A percentile compares a stretch with the other conserved stretches of the same genome.
Evolutionary conservation across 352 stramenopile genomes (phyloP).

Genomic region (Discostella stelligera): DNA sequence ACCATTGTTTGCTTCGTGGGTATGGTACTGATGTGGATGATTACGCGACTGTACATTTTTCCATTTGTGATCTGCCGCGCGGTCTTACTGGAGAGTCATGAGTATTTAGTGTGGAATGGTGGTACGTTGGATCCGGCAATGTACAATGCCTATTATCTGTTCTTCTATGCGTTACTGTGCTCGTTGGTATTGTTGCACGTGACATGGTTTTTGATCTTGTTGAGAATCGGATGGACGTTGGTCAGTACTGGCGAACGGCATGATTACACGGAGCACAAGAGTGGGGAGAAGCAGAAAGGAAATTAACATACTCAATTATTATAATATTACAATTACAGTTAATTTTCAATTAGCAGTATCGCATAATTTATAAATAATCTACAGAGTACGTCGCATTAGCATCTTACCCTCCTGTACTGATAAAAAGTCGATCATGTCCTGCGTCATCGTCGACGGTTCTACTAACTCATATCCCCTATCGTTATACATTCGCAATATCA

Average conservation of each 20-base stretch:
- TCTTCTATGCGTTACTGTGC: constrained; percentile 67
- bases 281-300: constrained; percentile 57
- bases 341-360: too few relatives aligned
- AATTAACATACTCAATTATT: neutral
- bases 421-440: neutral
- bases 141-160: constrained; percentile 52
- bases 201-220: constrained; percentile 78
- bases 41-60: constrained; percentile 68
- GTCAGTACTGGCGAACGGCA: constrained; percentile 72
- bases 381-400: neutral
- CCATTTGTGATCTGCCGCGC: constrained; percentile 75
- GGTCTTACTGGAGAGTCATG: constrained; percentile 58
- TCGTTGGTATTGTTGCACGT: constrained; percentile 74
- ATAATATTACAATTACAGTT: neutral
- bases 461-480: constrained; percentile 5
- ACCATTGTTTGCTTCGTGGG: constrained; percentile 71
- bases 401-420: neutral
- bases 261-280: constrained; percentile 80
- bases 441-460: neutral
- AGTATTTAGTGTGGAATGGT: constrained; percentile 45
- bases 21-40: constrained; percentile 75
- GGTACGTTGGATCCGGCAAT: constrained; percentile 51
- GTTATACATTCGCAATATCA: constrained; percentile 1
- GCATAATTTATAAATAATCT: neutral
- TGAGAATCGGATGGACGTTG: constrained; percentile 77